Conservation (phyloP, 345 rosid genomes). For the Brassica juncea region DNA sequence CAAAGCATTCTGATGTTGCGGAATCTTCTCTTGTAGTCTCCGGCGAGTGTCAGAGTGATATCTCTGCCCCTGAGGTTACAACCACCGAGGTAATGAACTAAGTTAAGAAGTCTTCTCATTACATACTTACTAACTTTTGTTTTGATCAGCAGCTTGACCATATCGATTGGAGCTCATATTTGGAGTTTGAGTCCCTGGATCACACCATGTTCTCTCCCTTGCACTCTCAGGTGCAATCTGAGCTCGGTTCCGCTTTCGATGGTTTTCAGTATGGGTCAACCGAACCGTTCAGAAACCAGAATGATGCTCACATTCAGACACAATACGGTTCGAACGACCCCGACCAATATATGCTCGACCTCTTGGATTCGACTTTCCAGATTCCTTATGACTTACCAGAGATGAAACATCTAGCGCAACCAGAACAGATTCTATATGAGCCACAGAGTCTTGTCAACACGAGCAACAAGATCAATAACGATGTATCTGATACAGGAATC, state of each 20-base stretch:
- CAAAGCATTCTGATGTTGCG: background rate
- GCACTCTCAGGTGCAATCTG: constrained; percentile 45
- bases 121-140: constrained; percentile 16
- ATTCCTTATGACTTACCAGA: constrained; percentile 40
- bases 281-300: constrained; percentile 14
- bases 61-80: constrained; percentile 33
- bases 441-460: constrained; percentile 22
- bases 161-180: constrained; percentile 32
- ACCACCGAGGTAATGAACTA: constrained; percentile 40
- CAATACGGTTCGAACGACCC: constrained; percentile 38
- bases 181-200: constrained; percentile 39
- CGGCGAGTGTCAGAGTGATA: constrained; percentile 21
- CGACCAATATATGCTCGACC: constrained; percentile 41
- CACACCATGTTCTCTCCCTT: constrained; percentile 48
- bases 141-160: constrained; percentile 41
- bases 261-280: constrained; percentile 27
- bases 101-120: background rate
- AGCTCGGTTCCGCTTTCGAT: constrained; percentile 39
- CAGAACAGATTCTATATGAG: constrained; percentile 22
- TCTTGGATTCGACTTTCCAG: constrained; percentile 47
- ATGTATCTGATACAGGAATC: constrained; percentile 47
- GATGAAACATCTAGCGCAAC: background rate
- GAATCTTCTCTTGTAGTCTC: constrained; percentile 29
- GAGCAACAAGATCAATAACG: constrained; percentile 18
- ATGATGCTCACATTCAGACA: constrained; percentile 17